Conservation (phyloP, 2,329 filamentous ascomycete species). For the Pseudogymnoascus sp. region DNA sequence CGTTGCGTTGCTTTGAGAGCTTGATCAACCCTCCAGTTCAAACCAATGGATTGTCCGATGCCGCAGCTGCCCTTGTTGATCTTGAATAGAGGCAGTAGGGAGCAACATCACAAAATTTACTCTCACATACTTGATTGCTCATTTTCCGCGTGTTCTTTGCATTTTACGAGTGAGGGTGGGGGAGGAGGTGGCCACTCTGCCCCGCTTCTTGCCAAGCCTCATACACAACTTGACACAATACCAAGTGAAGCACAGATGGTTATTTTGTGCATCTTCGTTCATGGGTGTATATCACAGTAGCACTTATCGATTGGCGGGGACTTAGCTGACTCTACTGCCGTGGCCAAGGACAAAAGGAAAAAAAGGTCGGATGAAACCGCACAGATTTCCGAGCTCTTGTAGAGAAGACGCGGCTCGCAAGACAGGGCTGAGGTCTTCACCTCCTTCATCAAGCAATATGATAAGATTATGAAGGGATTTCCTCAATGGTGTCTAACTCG, state of each 20-base stretch:
- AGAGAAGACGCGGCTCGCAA: not conserved
- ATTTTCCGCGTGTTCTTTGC: not conserved
- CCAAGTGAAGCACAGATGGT: not conserved
- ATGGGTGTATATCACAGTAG: not conserved
- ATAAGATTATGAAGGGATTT: conserved; percentile 1
- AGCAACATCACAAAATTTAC: not conserved
- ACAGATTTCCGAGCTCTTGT: too few species aligned
- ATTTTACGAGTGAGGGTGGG: not conserved
- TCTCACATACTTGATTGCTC: not conserved
- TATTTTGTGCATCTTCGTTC: not conserved
- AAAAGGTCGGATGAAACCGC: conserved; percentile 4
- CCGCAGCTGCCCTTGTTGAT: not conserved
- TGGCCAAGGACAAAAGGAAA: not conserved
- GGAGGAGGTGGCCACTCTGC: not conserved
- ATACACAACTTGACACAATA: conserved; percentile 5
- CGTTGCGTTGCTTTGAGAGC: not conserved
- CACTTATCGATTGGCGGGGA: not conserved
- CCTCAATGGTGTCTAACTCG: not conserved
- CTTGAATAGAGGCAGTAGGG: not conserved
- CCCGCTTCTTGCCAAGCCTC: conserved; percentile 1
- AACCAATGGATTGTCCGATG: not conserved
- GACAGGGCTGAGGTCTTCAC: not conserved
- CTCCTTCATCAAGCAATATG: not conserved
- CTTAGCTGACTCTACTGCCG: not conserved
- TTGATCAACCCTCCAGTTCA: not conserved